These are phyloP conservation scores for Scenedesmus sp. DNA, from an alignment of 163 green algal species.

Conservation along the genomic window DNA sequence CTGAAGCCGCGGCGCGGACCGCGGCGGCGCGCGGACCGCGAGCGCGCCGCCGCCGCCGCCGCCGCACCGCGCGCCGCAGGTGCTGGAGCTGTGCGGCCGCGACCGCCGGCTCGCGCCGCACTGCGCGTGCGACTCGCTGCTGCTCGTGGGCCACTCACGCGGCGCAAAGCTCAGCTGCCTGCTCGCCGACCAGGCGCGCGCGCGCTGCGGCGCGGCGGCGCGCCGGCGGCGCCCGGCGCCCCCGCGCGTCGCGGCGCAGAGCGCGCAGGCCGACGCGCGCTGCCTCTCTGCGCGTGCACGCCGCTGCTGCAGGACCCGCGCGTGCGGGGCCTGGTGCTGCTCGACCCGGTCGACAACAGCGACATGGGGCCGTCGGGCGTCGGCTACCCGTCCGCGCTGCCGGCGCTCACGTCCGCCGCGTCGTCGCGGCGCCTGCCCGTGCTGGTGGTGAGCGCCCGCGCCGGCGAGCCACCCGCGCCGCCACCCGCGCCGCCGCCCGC, in stretches of 20 bases:
- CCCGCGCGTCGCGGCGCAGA: too few species aligned
- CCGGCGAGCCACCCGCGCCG: too few species aligned
- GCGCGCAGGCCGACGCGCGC: too few species aligned
- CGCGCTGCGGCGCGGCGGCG: background rate
- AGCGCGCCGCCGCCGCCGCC: too few species aligned
- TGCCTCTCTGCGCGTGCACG: too few species aligned
- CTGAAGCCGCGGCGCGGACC: too few species aligned
- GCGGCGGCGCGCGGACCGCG: too few species aligned
- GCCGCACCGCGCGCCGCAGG: conserved; percentile 7
- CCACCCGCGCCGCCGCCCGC: too few species aligned
- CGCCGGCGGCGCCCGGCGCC: too few species aligned
- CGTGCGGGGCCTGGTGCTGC: conserved; percentile 49
- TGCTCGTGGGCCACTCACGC: conserved; percentile 55
- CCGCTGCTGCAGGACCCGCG: conserved; percentile 33
- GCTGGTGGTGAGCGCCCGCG: too few species aligned
- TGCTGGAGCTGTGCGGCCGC: conserved; percentile 66
- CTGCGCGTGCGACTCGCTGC: conserved; percentile 47
- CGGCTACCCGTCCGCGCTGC: conserved; percentile 31
- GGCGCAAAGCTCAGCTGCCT: conserved; percentile 60
- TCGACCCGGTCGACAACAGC: conserved; percentile 65
- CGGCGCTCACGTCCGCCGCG: conserved; percentile 21
- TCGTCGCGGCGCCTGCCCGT: conserved; percentile 19
- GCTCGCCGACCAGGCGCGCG: conserved; percentile 31
- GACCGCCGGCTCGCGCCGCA: conserved; percentile 60
- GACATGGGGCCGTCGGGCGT: conserved; percentile 47